Conservation (phyloP, 2,329 filamentous ascomycete species). For the Seiridium cupressi region DNA sequence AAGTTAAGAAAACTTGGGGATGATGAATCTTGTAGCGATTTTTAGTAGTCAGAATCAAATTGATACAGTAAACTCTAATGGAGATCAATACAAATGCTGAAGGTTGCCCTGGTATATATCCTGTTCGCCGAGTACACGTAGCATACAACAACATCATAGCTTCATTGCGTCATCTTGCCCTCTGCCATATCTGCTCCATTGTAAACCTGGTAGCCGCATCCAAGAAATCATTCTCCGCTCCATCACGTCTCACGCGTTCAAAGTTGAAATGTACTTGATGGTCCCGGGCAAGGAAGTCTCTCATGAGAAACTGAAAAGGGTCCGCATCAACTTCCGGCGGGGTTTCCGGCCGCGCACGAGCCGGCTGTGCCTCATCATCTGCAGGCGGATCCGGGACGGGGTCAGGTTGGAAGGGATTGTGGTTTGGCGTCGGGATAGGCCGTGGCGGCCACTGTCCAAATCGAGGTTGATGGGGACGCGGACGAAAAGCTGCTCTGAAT, state of each 20-base stretch:
- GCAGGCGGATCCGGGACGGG: neutral
- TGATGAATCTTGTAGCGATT: neutral
- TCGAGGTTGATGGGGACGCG: neutral
- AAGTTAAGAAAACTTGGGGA: too few species aligned
- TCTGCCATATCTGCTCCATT: slow-evolving; percentile 6
- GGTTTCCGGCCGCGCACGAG: neutral
- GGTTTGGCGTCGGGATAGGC: neutral
- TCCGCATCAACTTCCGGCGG: neutral
- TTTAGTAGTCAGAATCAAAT: neutral
- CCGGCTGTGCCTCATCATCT: neutral
- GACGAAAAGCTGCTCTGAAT: neutral
- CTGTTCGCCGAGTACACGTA: neutral
- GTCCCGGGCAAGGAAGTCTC: neutral
- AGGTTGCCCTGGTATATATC: neutral
- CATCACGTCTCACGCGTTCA: neutral
- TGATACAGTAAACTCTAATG: neutral
- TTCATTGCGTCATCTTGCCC: slow-evolving; percentile 1
- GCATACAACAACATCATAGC: neutral
- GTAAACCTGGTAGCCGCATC: slow-evolving; percentile 8
- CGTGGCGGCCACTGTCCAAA: neutral
- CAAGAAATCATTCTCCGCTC: slow-evolving; percentile 2
- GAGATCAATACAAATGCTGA: neutral
- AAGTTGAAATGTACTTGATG: neutral
- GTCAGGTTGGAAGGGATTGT: neutral
- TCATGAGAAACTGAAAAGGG: neutral